These are phyloP conservation scores for Physcia stellaris DNA, from an alignment of 495 filamentous ascomycete species.

Conservation along the genomic window DNA sequence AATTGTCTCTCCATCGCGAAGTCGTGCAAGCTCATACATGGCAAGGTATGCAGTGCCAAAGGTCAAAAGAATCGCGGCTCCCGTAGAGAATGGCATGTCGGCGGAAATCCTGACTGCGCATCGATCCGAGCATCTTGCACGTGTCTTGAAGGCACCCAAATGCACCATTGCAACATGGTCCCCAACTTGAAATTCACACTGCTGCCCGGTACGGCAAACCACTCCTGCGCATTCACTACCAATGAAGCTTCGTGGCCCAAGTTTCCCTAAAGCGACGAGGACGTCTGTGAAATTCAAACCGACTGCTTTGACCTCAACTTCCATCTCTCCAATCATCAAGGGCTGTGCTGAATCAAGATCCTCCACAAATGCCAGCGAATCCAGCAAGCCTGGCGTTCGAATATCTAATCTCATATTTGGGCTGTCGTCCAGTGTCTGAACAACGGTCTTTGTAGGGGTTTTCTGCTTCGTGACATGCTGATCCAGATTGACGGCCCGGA, in stretches of 20 bases:
- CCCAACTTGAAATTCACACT: no score
- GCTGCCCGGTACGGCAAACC: no score
- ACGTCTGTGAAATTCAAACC: conserved; percentile 15
- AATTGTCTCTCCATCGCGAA: conserved; percentile 12
- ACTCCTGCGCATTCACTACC: background rate
- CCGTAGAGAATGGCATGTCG: conserved; percentile 12
- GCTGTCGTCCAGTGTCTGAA: no score
- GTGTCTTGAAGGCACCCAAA: no score
- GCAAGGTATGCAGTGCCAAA: conserved; percentile 14
- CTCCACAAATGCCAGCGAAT: background rate
- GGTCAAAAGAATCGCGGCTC: conserved; percentile 16
- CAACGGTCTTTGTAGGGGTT: no score
- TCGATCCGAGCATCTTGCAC: no score
- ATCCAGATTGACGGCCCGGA: no score
- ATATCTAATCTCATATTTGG: no score
- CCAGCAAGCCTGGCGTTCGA: conserved; percentile 7
- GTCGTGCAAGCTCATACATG: conserved; percentile 12
- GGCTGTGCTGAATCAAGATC: background rate
- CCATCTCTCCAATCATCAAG: conserved; percentile 9
- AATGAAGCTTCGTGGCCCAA: background rate
- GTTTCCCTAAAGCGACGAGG: background rate
- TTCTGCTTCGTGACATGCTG: no score
- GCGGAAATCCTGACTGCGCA: no score
- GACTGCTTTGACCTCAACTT: conserved; percentile 12
- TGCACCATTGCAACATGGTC: no score